A percentile compares a stretch with the other conserved stretches of the same genome.
These are phyloP conservation scores for Dittrichia graveolens DNA, from an alignment of 129 eudicot species.

Conservation along the genomic window DNA sequence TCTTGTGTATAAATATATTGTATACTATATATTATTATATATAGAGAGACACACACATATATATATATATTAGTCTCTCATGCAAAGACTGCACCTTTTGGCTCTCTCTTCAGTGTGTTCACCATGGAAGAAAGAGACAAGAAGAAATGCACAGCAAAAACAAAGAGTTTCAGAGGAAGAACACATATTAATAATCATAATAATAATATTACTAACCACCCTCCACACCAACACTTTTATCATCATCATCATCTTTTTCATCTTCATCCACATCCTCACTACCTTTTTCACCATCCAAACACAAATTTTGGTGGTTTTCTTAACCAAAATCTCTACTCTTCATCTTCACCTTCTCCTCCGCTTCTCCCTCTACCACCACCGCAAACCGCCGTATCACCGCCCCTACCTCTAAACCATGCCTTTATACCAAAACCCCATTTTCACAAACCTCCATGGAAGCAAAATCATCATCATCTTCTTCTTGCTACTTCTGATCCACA, in stretches of 20 bases:
- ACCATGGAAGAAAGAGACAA: constrained; percentile 68
- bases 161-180: constrained; percentile 42
- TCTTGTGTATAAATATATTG: not conserved
- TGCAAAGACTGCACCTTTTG: constrained; percentile 52
- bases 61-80: constrained; percentile 36
- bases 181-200: constrained; percentile 21
- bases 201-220: constrained; percentile 39
- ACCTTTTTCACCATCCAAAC: constrained; percentile 46
- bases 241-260: constrained; percentile 29
- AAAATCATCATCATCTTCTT: constrained; percentile 34
- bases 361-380: constrained; percentile 58
- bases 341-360: constrained; percentile 77
- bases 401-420: constrained; percentile 44
- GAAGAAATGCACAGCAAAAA: constrained; percentile 60
- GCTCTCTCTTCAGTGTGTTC: constrained; percentile 35
- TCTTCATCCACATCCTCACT: constrained; percentile 44
- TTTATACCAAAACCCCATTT: constrained; percentile 56
- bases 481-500: constrained; percentile 51
- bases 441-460: constrained; percentile 54
- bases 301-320: constrained; percentile 36
- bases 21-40: too few species aligned
- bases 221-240: constrained; percentile 38
- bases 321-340: constrained; percentile 60
- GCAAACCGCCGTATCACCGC: constrained; percentile 41
- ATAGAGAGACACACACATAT: not conserved